Percentiles rank a stretch among this genome's conserved stretches.
Evolutionary conservation across 345 rosid species (phyloP).

Genomic region (Viola odorata): DNA sequence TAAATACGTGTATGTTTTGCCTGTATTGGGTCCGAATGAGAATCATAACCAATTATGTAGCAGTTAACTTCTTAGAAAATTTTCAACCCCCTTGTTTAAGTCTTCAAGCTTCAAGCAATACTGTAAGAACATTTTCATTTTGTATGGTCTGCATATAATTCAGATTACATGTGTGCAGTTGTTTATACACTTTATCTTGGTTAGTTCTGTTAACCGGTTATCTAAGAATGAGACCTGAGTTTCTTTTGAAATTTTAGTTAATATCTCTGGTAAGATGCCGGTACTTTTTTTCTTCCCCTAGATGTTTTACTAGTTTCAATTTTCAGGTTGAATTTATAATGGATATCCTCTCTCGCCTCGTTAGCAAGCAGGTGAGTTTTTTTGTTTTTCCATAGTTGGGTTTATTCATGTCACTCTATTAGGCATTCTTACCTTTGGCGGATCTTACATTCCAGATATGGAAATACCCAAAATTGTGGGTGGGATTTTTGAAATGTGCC

Average conservation of each 20-base stretch:
- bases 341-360: slow-evolving; percentile 95
- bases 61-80: not conserved
- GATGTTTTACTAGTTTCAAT: no score
- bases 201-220: not conserved
- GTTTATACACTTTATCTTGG: not conserved
- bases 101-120: no score
- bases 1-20: no score
- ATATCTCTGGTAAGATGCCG: no score
- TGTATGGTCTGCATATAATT: no score
- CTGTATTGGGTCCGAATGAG: no score
- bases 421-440: slow-evolving; percentile 8
- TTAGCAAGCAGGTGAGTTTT: slow-evolving; percentile 78
- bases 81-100: not conserved
- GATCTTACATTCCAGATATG: slow-evolving; percentile 64
- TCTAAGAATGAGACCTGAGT: no score
- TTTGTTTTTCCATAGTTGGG: slow-evolving; percentile 1
- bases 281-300: no score
- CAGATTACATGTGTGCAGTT: not conserved
- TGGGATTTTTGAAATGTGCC: slow-evolving; percentile 93
- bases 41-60: no score
- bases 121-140: no score
- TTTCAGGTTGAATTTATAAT: slow-evolving; percentile 79
- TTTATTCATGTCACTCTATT: not conserved
- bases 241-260: no score
- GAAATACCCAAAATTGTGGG: slow-evolving; percentile 98